Conservation (phyloP, 345 rosid genomes). For the Cochlearia excelsa region DNA sequence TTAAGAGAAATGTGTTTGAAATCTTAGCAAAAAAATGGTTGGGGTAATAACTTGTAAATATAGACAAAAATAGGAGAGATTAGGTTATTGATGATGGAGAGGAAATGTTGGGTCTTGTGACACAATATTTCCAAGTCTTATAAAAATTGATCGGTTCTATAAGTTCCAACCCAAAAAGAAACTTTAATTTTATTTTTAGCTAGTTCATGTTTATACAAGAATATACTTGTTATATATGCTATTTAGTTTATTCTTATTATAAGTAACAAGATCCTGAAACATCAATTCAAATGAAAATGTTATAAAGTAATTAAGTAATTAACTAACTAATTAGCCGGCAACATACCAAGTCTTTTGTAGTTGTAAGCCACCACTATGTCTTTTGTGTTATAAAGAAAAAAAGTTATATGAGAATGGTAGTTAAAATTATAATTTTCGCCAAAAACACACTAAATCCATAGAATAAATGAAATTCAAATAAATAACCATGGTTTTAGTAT, state of each 20-base stretch:
- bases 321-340: conserved; percentile 2
- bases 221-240: too few relatives aligned
- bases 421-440: too few relatives aligned
- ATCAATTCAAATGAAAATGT: background rate
- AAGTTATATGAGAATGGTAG: too few relatives aligned
- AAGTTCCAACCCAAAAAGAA: background rate
- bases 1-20: conserved; percentile 2
- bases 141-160: conserved; percentile 9
- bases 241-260: too few relatives aligned
- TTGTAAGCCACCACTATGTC: conserved; percentile 18
- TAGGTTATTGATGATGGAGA: conserved; percentile 27
- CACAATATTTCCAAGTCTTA: background rate
- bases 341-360: conserved; percentile 21
- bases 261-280: background rate
- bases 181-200: conserved; percentile 16
- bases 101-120: conserved; percentile 27
- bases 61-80: conserved; percentile 28
- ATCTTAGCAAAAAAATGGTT: conserved; percentile 11
- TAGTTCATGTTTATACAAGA: too few relatives aligned
- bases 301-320: background rate
- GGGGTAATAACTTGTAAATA: conserved; percentile 29
- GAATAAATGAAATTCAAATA: too few relatives aligned
- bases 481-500: too few relatives aligned
- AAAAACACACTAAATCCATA: too few relatives aligned
- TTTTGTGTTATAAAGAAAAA: too few relatives aligned